These are phyloP conservation scores for Serendipita indica DNA, from an alignment of 768 basidiomycete genomes.

Conservation along the genomic window DNA sequence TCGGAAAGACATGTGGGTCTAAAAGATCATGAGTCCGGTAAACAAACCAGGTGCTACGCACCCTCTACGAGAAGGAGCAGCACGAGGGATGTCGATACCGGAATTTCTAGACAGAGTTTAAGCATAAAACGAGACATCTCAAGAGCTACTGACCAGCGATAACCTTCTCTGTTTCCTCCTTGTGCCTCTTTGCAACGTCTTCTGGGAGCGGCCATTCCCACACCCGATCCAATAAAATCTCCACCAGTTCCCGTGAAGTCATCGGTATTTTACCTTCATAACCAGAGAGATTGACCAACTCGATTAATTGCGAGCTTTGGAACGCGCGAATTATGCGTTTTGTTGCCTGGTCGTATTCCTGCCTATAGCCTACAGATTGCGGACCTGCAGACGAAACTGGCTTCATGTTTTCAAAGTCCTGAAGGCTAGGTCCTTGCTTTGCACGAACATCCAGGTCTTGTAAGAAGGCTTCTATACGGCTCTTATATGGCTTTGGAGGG, in stretches of 20 bases:
- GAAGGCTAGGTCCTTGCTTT: background rate
- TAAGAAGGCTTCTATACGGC: slow-evolving; percentile 6
- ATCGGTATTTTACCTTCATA: background rate
- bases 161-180: background rate
- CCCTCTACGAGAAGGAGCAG: background rate
- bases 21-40: background rate
- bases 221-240: background rate
- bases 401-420: background rate
- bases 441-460: background rate
- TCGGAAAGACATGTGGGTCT: background rate
- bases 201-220: slow-evolving; percentile 7
- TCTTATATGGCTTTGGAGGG: background rate
- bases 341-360: background rate
- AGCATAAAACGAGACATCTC: background rate
- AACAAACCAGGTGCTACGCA: background rate
- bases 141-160: background rate
- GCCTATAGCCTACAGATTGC: background rate
- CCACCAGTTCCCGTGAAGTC: background rate
- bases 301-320: background rate
- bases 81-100: background rate
- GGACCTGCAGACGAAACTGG: background rate
- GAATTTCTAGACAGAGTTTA: background rate
- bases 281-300: background rate
- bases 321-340: background rate
- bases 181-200: background rate